Percentiles rank a stretch among this genome's conserved stretches.
Conservation (phyloP, 352 stramenopile species). For the Pythium volutum region DNA sequence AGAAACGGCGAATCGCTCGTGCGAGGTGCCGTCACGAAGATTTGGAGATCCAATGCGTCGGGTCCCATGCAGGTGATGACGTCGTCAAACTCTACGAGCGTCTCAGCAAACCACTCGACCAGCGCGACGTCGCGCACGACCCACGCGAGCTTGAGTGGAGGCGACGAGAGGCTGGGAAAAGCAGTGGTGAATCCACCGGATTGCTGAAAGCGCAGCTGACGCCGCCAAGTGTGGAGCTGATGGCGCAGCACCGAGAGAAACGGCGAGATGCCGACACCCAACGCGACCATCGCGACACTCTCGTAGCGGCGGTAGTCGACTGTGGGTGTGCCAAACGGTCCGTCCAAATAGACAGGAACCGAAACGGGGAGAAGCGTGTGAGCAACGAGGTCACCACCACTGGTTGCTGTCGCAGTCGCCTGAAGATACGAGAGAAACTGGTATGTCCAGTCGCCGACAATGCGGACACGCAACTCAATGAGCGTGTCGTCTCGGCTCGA, state of each 20-base stretch:
- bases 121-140: constrained; percentile 21
- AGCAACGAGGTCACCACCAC: neutral
- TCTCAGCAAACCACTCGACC: constrained; percentile 22
- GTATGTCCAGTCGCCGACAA: constrained; percentile 45
- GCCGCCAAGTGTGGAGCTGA: constrained; percentile 31
- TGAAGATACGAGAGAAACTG: constrained; percentile 2
- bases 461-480: constrained; percentile 39
- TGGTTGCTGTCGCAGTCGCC: neutral
- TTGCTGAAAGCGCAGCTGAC: neutral
- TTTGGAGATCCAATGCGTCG: constrained; percentile 11
- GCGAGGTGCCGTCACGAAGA: constrained; percentile 23
- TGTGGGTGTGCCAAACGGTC: constrained; percentile 34
- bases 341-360: constrained; percentile 24
- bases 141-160: constrained; percentile 30
- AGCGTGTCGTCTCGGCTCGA: constrained; percentile 44
- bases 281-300: constrained; percentile 29
- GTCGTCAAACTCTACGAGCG: constrained; percentile 30
- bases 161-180: neutral
- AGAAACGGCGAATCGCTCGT: neutral
- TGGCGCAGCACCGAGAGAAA: constrained; percentile 48
- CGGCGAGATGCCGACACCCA: constrained; percentile 41
- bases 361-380: neutral
- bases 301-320: constrained; percentile 29
- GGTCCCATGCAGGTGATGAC: constrained; percentile 8
- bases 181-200: neutral